Percentiles rank a stretch among this genome's conserved stretches.
These are phyloP conservation scores for Sungouiella blattae DNA, from an alignment of 805 yeast genomes.

Conservation along the genomic window DNA sequence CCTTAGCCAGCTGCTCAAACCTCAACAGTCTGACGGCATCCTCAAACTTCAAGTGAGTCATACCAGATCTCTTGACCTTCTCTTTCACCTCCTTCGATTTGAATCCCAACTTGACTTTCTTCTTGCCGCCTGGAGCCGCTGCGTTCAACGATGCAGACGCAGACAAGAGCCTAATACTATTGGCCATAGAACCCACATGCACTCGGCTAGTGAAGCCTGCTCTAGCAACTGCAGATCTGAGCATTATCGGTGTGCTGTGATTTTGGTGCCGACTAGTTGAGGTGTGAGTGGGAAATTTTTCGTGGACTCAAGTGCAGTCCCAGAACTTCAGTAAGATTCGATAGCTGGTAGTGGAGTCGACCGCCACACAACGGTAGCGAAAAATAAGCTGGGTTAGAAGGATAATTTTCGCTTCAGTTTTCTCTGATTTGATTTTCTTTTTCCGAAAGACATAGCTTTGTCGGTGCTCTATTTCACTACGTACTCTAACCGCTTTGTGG, in stretches of 20 bases:
- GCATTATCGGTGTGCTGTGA: conserved; percentile 5
- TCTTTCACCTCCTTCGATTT: conserved; percentile 15
- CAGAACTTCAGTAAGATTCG: too few species aligned
- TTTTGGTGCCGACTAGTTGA: neutral
- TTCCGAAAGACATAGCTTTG: too few species aligned
- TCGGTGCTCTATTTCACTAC: too few species aligned
- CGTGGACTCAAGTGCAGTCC: too few species aligned
- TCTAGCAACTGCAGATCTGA: conserved; percentile 11
- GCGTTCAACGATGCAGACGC: conserved; percentile 6
- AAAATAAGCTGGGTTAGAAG: too few species aligned
- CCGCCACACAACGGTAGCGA: too few species aligned
- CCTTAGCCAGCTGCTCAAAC: conserved; percentile 31
- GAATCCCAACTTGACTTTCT: conserved; percentile 22
- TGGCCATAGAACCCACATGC: conserved; percentile 3
- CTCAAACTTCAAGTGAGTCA: conserved; percentile 37
- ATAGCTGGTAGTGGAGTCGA: too few species aligned
- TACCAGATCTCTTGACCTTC: conserved; percentile 36
- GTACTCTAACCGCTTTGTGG: too few species aligned
- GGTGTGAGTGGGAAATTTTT: conserved; percentile 7
- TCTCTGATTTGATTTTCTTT: too few species aligned
- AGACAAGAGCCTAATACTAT: conserved; percentile 7
- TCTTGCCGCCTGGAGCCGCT: conserved; percentile 19
- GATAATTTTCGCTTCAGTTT: too few species aligned
- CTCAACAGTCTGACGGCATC: conserved; percentile 35
- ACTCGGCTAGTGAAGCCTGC: conserved; percentile 3